phyloP scores from a whole-genome alignment of 2,329 filamentous ascomycete genomes.

The Fusarium sp. region DNA sequence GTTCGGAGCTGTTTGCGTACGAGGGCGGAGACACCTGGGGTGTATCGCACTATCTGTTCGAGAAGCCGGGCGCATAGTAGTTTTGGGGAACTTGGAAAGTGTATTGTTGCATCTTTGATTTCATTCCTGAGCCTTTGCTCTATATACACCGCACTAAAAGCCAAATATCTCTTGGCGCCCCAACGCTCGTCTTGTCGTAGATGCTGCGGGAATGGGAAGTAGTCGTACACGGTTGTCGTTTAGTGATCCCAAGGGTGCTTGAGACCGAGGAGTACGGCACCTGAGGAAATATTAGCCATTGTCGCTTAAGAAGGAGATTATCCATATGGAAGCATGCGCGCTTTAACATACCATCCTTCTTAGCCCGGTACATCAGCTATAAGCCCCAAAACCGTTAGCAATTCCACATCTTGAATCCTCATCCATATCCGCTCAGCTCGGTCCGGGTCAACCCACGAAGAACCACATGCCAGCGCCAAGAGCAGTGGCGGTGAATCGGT shows the following conservation, averaged over 20 bases:
- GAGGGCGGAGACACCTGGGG: slow-evolving; percentile 72
- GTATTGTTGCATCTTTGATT: slow-evolving; percentile 10
- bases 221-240: slow-evolving; percentile 43
- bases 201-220: slow-evolving; percentile 23
- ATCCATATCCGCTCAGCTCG: neutral
- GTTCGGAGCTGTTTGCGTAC: slow-evolving; percentile 72
- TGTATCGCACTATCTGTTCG: slow-evolving; percentile 71
- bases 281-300: slow-evolving; percentile 48
- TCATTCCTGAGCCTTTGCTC: slow-evolving; percentile 33
- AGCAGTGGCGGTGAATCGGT: slow-evolving; percentile 84
- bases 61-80: slow-evolving; percentile 55
- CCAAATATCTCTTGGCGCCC: neutral
- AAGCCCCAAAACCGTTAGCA: slow-evolving; percentile 18
- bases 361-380: slow-evolving; percentile 93
- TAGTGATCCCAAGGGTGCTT: slow-evolving; percentile 98
- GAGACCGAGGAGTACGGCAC: slow-evolving; percentile 83
- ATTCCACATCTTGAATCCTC: neutral
- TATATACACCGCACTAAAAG: slow-evolving; percentile 36
- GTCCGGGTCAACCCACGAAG: slow-evolving; percentile 70
- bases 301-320: neutral
- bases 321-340: neutral
- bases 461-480: slow-evolving; percentile 99
- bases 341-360: slow-evolving; percentile 77
- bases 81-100: neutral
- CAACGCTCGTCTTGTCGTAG: slow-evolving; percentile 17